Base-by-base conservation (phyloP, 306 rosid genomes). In the Cicer pinnatifidum region DNA sequence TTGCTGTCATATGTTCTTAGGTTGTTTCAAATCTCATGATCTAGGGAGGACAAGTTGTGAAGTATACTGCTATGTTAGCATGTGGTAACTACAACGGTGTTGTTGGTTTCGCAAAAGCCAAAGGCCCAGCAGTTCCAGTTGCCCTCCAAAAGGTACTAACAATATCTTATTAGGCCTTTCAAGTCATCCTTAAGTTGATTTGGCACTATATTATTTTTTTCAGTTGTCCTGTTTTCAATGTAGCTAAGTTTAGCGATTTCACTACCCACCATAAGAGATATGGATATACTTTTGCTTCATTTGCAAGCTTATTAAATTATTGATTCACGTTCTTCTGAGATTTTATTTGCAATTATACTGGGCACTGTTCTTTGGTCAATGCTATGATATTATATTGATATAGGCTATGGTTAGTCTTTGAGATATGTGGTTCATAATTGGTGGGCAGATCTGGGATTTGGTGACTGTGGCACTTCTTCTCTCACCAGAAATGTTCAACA, bases 21-120 rank as follows among this genome's bases (percentile, higher is more conserved):
- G 47, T 67, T 86, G 71, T 75, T 64, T 80, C 35, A 79, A 13
- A 64, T 77, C 59, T 48, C 57, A 16, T 72, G 38, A 44, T 72
- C 44, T 75, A 93, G 98, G 98, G 97, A 35, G 98, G 98, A 45
- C 96, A 90, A 87, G 92, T 93, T 78, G 72, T 85, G 16, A 91
- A 91, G 82, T 93, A 85, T 83, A 67, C 90, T 81, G 98, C 96
- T 60, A 84, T 93, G 75, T 57, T 93, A 80, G 97, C 93, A 62
- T 93, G 97, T 82, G 98, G 98, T 76, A 93, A 93, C 82, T 93
- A 88, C 82, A 86, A 91, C 4, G 98, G 98, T 38, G 86, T 89
- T 85, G 79, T 91, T 51, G 96, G 96, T 76, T 93, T 82, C 79
- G 96, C 98, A 15, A 93, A 87, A 87, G 98, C 97, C 75, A 93